Conservation (phyloP, 352 stramenopile genomes). For the Pythium aquatile region DNA sequence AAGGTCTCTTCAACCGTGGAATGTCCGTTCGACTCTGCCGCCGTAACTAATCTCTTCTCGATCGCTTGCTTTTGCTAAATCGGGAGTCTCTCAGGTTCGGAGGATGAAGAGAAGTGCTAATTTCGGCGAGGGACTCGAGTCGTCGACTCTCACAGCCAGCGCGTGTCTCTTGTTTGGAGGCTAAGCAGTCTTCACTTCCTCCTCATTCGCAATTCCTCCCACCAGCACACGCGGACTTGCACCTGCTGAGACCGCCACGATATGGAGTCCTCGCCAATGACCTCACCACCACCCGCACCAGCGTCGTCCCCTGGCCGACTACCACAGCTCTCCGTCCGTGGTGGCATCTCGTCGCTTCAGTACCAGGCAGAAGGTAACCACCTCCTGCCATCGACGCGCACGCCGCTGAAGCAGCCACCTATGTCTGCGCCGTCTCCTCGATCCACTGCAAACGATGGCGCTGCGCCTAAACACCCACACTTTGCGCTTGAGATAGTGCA, state of each 20-base stretch:
- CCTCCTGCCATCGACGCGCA: not conserved
- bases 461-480: conserved; percentile 4
- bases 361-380: conserved; percentile 28
- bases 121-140: not conserved
- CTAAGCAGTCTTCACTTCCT: not conserved
- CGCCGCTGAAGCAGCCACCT: conserved; percentile 1
- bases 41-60: not conserved
- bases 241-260: not conserved
- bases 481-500: conserved; percentile 14
- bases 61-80: not conserved
- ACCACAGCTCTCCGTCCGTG: conserved; percentile 10
- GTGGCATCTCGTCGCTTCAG: conserved; percentile 1
- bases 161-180: not conserved
- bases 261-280: conserved; percentile 1
- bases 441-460: not conserved
- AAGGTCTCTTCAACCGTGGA: not conserved
- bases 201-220: not conserved
- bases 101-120: not conserved
- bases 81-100: not conserved
- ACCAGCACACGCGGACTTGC: not conserved
- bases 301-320: conserved; percentile 14
- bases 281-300: not conserved
- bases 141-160: not conserved
- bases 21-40: not conserved
- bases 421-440: not conserved